Conservation (phyloP, 352 stramenopile species). For the Thalassiosira livingstoniorum region DNA sequence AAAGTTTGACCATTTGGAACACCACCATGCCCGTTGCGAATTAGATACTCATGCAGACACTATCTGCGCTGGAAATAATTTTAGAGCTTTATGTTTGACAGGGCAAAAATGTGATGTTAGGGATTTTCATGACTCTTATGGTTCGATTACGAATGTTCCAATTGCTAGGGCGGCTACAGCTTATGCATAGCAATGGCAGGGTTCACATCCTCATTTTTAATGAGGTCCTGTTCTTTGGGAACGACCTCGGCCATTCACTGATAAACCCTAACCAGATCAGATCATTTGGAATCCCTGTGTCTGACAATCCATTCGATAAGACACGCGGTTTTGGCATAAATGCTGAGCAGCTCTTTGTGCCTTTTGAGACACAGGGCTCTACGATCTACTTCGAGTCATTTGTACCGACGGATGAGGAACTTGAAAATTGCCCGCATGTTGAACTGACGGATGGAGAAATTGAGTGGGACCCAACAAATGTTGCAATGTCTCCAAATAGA, state of each 20-base stretch:
- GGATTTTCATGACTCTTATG: constrained; percentile 26
- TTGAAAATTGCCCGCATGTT: constrained; percentile 2
- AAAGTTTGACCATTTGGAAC: background rate
- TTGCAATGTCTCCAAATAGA: too few relatives aligned
- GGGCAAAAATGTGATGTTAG: constrained; percentile 22
- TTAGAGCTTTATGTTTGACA: background rate
- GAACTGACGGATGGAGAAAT: constrained; percentile 6
- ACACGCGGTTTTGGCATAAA: constrained; percentile 28
- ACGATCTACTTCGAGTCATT: constrained; percentile 36
- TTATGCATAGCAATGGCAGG: background rate
- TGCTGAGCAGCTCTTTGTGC: constrained; percentile 24
- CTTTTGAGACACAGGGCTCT: constrained; percentile 19
- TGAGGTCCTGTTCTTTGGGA: too few relatives aligned
- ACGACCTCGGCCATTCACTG: too few relatives aligned
- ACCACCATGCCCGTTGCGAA: constrained; percentile 11
- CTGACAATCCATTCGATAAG: constrained; percentile 38
- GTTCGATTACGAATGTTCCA: constrained; percentile 23
- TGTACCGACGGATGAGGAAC: constrained; percentile 18
- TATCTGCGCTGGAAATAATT: constrained; percentile 26
- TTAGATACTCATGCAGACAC: constrained; percentile 39
- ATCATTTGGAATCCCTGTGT: constrained; percentile 34
- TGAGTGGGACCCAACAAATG: constrained; percentile 38
- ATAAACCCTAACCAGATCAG: constrained; percentile 57
- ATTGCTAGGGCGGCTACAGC: constrained; percentile 21
- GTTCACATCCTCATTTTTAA: constrained; percentile 32